phyloP scores from a whole-genome alignment of 148 eudicot genomes.

The Rhododendron griersonianum region DNA sequence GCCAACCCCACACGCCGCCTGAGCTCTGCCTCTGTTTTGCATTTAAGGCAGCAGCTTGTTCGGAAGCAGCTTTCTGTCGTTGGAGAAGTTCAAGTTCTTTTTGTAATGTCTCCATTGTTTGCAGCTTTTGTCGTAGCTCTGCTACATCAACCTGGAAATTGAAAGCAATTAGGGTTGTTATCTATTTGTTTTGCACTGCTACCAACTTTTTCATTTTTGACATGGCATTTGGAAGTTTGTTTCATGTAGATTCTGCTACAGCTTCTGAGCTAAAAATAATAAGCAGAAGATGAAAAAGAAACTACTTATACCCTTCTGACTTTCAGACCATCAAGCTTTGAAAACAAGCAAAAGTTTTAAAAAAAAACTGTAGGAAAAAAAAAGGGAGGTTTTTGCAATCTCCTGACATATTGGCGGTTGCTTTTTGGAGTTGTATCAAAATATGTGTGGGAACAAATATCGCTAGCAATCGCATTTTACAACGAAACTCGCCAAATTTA shows the following conservation, averaged over 20 bases:
- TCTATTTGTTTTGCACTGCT: background rate
- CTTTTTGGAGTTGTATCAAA: background rate
- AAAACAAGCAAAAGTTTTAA: background rate
- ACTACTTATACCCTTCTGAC: background rate
- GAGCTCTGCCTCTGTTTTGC: slow-evolving; percentile 80
- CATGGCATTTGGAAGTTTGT: background rate
- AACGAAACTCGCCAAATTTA: background rate
- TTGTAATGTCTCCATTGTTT: slow-evolving; percentile 83
- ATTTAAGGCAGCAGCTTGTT: slow-evolving; percentile 70
- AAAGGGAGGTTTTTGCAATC: background rate
- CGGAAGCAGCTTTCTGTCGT: slow-evolving; percentile 95
- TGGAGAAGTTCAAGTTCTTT: slow-evolving; percentile 89
- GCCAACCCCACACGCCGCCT: slow-evolving; percentile 96
- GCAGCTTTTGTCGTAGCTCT: slow-evolving; percentile 87
- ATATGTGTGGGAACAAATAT: too few relatives aligned
- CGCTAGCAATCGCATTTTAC: background rate
- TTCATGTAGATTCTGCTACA: background rate
- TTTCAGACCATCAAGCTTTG: background rate
- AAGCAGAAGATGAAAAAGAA: background rate
- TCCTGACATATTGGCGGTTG: background rate
- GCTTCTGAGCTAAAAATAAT: background rate
- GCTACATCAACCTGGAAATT: slow-evolving; percentile 86
- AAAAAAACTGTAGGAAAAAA: background rate
- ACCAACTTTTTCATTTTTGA: background rate
- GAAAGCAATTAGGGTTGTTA: background rate